Base-by-base conservation (phyloP, 345 rosid genomes). In the Acer negundo region DNA sequence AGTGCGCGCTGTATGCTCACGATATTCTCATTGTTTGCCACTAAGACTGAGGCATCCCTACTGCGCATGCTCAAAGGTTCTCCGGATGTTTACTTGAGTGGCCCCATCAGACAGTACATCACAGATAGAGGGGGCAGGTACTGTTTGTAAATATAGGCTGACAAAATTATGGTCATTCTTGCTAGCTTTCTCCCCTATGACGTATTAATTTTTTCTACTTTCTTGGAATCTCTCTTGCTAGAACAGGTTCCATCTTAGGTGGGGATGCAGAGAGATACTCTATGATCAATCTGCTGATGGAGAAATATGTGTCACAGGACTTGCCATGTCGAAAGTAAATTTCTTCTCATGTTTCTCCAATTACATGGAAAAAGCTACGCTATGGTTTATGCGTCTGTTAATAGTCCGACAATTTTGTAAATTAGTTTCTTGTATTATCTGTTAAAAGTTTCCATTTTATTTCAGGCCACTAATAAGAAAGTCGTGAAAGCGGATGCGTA, bases 1-100 rank as follows among this genome's bases (percentile, higher is more conserved):
- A 96, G 99, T 77, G 99, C 99, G 22, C 90, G 99, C 51, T 96
- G 99, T 82, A 96, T 96, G 99, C 97, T 96, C 65, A 96, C 99
- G 11, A 96, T 96, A 86, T 96, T 96, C 87, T 91, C 99, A 6
- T 82, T 96, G 84, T 96, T 96, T 83, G 99, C 99, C 70, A 94
- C 99, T 28, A 96, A 96, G 82, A 96, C 98, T n/a, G 97, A 96
- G 85, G 99, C 99, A 80, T 96, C 99, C 73, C 77, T 96, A 77
- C 84, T 96, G 83, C 98, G 98, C 28, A 94, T 96, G 99, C 98
- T 96, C 65, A 96, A 96, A 87, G 99, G 99, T 78, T 96, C 99
- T 8, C 99, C 99, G 1, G 97, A 96, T 84, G 85, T 82, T 79
- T 94, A 91, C 88, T 85, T 96, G 87, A 94, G 98, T 65, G 94